Conservation (phyloP, 352 stramenopile genomes). For the Globisporangium splendens region DNA sequence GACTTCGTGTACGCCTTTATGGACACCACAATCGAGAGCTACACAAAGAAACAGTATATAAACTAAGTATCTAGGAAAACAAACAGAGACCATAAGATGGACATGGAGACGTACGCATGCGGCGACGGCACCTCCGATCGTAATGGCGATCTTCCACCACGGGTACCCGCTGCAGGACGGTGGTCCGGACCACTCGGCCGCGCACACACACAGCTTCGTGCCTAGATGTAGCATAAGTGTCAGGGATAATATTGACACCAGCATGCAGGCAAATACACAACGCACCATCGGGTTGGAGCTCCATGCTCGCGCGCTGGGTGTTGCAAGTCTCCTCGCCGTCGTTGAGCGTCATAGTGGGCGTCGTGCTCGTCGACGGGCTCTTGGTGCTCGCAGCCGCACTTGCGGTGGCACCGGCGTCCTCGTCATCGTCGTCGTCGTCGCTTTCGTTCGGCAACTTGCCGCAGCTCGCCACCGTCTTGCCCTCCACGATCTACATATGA, state of each 20-base stretch:
- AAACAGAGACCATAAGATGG: too few species aligned
- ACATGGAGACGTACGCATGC: conserved; percentile 24
- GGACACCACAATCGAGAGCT: conserved; percentile 34
- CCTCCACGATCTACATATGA: conserved; percentile 5
- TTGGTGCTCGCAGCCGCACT: background rate
- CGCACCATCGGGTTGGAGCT: conserved; percentile 14
- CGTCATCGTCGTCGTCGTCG: background rate
- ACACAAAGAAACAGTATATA: background rate
- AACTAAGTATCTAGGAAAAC: background rate
- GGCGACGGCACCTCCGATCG: conserved; percentile 35
- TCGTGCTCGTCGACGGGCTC: conserved; percentile 1
- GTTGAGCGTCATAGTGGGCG: conserved; percentile 4
- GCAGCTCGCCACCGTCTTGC: conserved; percentile 11
- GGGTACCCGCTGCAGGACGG: conserved; percentile 34
- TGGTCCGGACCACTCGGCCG: conserved; percentile 36
- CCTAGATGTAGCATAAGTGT: conserved; percentile 1
- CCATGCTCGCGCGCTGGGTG: conserved; percentile 25
- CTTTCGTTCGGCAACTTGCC: conserved; percentile 7
- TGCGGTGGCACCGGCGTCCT: background rate
- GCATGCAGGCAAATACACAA: too few species aligned
- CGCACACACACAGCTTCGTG: conserved; percentile 34
- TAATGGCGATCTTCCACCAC: conserved; percentile 45
- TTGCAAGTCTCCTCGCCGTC: conserved; percentile 27
- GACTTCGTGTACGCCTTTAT: conserved; percentile 28
- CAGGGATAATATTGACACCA: too few species aligned